Conservation (phyloP, 2,329 filamentous ascomycete species). For the Eutypella sp. region DNA sequence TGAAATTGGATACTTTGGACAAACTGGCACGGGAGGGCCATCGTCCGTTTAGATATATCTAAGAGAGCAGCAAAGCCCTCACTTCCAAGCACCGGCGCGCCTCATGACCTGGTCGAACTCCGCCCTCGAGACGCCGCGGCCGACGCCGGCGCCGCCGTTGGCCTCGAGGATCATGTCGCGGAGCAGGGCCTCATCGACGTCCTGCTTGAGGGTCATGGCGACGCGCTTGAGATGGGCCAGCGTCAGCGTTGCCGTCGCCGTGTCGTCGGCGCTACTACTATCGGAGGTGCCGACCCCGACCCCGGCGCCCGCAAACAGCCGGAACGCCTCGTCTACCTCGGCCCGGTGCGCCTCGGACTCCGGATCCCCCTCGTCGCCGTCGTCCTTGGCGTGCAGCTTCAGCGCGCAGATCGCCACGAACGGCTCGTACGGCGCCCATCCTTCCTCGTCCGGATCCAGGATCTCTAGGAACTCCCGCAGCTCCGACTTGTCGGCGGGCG, state of each 20-base stretch:
- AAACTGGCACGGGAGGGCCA: too few species aligned
- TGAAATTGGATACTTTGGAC: too few species aligned
- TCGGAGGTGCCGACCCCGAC: constrained; percentile 9
- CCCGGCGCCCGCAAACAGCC: constrained; percentile 64
- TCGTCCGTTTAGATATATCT: too few species aligned
- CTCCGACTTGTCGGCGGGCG: constrained; percentile 60
- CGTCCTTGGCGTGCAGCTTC: constrained; percentile 63
- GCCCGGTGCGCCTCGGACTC: constrained; percentile 46
- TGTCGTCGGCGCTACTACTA: constrained; percentile 4
- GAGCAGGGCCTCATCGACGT: constrained; percentile 75
- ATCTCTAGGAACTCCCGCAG: constrained; percentile 71
- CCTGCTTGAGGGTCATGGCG: constrained; percentile 77
- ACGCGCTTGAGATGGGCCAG: constrained; percentile 73
- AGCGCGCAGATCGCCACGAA: constrained; percentile 88
- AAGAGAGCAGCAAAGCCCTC: too few species aligned
- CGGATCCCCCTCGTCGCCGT: constrained; percentile 35
- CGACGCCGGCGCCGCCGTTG: constrained; percentile 71
- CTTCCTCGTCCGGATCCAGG: constrained; percentile 77
- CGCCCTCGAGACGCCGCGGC: constrained; percentile 65
- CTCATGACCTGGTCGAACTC: constrained; percentile 87
- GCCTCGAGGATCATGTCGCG: constrained; percentile 95
- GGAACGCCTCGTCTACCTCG: constrained; percentile 79
- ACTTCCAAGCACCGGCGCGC: constrained; percentile 76
- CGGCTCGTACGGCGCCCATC: constrained; percentile 70
- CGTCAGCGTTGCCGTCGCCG: constrained; percentile 62